Conservation (phyloP, 768 basidiomycete genomes). For the Naganishia vaughanmartiniae region DNA sequence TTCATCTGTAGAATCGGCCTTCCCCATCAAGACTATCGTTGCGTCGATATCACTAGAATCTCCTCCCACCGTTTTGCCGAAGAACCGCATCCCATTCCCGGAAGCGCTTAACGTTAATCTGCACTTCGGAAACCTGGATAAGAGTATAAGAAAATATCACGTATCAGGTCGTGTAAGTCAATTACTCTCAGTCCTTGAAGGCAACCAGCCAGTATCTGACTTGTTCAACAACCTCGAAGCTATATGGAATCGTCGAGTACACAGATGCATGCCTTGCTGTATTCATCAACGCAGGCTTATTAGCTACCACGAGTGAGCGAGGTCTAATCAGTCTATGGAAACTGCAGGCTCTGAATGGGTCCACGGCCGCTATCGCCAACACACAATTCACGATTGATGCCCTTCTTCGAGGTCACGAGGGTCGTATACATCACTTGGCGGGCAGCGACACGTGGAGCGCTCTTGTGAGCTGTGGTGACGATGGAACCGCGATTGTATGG, state of each 20-base stretch:
- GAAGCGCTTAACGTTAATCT: conserved; percentile 14
- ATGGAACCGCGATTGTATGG: conserved; percentile 84
- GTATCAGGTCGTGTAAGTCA: conserved; percentile 16
- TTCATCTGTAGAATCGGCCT: conserved; percentile 30
- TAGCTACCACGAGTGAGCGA: conserved; percentile 78
- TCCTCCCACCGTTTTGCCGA: conserved; percentile 34
- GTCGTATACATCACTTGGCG: conserved; percentile 65
- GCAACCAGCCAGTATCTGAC: neutral
- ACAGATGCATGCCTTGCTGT: conserved; percentile 54
- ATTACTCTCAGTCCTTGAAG: too few relatives aligned
- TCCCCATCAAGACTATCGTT: conserved; percentile 35
- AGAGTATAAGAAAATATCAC: conserved; percentile 30
- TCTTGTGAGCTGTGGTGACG: conserved; percentile 75
- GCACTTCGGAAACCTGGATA: conserved; percentile 46
- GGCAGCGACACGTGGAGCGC: conserved; percentile 80
- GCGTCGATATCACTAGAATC: conserved; percentile 29
- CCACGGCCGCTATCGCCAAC: conserved; percentile 40
- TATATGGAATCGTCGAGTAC: conserved; percentile 58
- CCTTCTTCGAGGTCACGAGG: conserved; percentile 76
- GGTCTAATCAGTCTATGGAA: conserved; percentile 83
- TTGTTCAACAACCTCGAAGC: neutral
- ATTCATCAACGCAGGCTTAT: conserved; percentile 69
- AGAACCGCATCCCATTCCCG: conserved; percentile 34
- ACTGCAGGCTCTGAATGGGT: conserved; percentile 55
- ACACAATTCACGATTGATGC: conserved; percentile 59